Evolutionary conservation across 495 filamentous ascomycete species (phyloP), one percentile per base, ranked within the genome.

Genomic region (Aspergillus nanangensis): DNA sequence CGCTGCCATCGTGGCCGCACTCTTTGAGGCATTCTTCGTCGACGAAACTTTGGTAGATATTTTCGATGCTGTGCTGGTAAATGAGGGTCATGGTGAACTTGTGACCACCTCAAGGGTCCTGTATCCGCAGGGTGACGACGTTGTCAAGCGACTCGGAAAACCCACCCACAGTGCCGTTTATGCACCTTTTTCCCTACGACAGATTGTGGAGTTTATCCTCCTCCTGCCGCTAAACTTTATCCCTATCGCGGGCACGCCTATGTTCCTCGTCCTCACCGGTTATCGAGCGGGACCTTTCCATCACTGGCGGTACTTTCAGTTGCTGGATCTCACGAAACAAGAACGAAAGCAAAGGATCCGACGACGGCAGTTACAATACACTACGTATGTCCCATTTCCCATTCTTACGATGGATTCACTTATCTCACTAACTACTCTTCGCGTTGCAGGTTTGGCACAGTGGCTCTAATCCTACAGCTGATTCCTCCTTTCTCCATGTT

Each of bases 201-300:
- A 91, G 56, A 90, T 90, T 43, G 50, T 83, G 43, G 86, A 92
- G 62, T 83, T 91, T 45, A 61, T 89, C n/a, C 59, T 87, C 32
- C 74, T 84, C 20, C 69, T 86, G 10, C 82, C 82, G 19, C 67
- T 86, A 23, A 85, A 82, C 53, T 77, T 86, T 36, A 75, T 86
- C 7, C 82, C 82, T 1, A 72, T 80, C 21, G 78, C 72, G 8
- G 82, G 82, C 4, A 74, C 76, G 1, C 82, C 81, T 0, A 69
- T 85, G 55, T 86, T 85, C 52, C 61, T 86, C 14, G 44, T 84
- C 3, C 52, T 83, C 24, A 83, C 80, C 7, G 82, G 82, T 0
- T 81, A 80, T 51, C 73, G 82, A 14, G 82, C 71, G 18, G 82
- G 82, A 4, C 82, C 82, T 3, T 72, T 86, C 29, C 79, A 83